phyloP scores from a whole-genome alignment of 805 yeast genomes.

The Saturnispora bothae region DNA sequence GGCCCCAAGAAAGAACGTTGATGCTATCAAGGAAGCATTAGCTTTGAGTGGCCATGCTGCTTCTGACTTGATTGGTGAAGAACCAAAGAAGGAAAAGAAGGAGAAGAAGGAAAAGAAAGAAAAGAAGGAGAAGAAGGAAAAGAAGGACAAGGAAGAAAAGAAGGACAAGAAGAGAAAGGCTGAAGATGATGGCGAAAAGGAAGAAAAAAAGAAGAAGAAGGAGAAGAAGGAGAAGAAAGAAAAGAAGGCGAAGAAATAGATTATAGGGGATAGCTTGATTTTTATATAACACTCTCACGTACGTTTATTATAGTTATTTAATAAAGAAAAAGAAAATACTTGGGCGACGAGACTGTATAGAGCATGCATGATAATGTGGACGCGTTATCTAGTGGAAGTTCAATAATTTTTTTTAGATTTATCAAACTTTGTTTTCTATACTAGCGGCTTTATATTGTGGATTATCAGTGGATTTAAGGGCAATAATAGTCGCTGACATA shows the following conservation, averaged over 20 bases:
- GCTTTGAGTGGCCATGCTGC: conserved; percentile 39
- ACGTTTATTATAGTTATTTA: neutral
- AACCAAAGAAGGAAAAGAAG: conserved; percentile 30
- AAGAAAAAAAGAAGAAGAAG: conserved; percentile 12
- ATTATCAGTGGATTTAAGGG: no score
- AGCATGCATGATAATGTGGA: no score
- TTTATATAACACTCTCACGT: neutral
- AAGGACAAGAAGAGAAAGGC: conserved; percentile 27
- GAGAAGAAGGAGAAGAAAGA: conserved; percentile 13
- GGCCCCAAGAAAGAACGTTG: conserved; percentile 91
- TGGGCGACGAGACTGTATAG: no score
- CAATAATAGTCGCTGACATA: no score
- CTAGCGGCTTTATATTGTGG: no score
- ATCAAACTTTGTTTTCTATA: no score
- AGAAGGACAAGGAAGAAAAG: conserved; percentile 41
- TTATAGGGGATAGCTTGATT: neutral
- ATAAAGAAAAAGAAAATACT: no score
- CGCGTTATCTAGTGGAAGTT: no score
- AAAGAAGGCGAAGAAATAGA: conserved; percentile 22
- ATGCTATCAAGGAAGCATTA: conserved; percentile 89
- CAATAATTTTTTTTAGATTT: no score
- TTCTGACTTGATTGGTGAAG: conserved; percentile 23
- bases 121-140: conserved; percentile 42
- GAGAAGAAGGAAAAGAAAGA: conserved; percentile 35
- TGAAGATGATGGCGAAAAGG: conserved; percentile 8